Evolutionary conservation across 2,329 filamentous ascomycete species (phyloP).

Genomic region (Aureobasidium musti): DNA sequence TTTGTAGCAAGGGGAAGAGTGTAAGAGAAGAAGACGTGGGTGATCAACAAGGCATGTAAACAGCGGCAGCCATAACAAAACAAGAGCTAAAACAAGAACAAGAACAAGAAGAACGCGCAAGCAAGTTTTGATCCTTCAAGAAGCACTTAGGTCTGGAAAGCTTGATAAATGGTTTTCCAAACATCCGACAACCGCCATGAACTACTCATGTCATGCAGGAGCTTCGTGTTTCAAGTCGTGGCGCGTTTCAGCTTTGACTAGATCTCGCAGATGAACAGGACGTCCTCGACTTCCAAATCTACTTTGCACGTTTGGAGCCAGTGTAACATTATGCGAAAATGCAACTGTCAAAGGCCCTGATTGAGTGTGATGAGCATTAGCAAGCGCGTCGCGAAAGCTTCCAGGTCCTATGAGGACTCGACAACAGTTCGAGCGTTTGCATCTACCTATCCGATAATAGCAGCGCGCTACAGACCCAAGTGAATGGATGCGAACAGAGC

Average conservation of each 20-base stretch:
- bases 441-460: background rate
- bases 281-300: background rate
- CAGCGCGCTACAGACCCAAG: background rate
- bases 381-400: background rate
- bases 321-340: background rate
- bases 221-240: constrained; percentile 21
- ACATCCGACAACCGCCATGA: constrained; percentile 13
- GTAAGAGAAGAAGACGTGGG: background rate
- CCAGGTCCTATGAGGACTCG: background rate
- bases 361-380: background rate
- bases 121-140: background rate
- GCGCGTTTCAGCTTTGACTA: constrained; percentile 24
- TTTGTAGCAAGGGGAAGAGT: background rate
- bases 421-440: background rate
- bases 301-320: constrained; percentile 4
- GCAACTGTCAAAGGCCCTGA: constrained; percentile 1
- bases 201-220: constrained; percentile 20
- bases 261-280: constrained; percentile 4
- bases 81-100: background rate
- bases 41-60: background rate
- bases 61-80: background rate
- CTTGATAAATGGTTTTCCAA: constrained; percentile 7
- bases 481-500: background rate
- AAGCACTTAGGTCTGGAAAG: background rate
- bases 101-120: background rate